A percentile compares a stretch with the other conserved stretches of the same genome.
Evolutionary conservation across 2,329 filamentous ascomycete genomes (phyloP).

Genomic region (Leptographium galeiforme): DNA sequence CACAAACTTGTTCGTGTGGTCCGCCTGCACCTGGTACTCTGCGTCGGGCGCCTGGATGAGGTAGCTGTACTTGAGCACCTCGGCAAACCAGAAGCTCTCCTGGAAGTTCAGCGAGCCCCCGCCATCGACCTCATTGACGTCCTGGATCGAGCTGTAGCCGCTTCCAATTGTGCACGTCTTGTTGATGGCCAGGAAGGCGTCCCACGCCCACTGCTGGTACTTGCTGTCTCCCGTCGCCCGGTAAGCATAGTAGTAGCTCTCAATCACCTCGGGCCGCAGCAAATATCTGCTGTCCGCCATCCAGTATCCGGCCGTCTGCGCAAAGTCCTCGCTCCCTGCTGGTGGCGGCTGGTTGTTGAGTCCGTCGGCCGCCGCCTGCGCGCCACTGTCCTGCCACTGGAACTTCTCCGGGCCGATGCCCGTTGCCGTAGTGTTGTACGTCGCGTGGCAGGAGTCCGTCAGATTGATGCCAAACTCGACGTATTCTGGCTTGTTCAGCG

Average conservation of each 20-base stretch:
- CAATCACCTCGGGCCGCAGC: slow-evolving; percentile 68
- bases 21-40: slow-evolving; percentile 32
- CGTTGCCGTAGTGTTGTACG: slow-evolving; percentile 55
- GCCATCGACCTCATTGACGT: slow-evolving; percentile 53
- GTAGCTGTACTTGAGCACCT: slow-evolving; percentile 76
- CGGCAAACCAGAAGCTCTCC: slow-evolving; percentile 81
- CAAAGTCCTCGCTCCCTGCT: slow-evolving; percentile 41
- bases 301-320: slow-evolving; percentile 56
- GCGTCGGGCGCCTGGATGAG: slow-evolving; percentile 54
- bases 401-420: slow-evolving; percentile 67
- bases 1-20: slow-evolving; percentile 32
- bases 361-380: slow-evolving; percentile 17
- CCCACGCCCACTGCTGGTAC: slow-evolving; percentile 79
- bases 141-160: slow-evolving; percentile 50
- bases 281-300: slow-evolving; percentile 48
- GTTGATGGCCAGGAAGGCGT: slow-evolving; percentile 58
- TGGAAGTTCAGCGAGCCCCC: slow-evolving; percentile 55
- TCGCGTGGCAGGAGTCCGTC: slow-evolving; percentile 59
- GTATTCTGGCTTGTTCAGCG: slow-evolving; percentile 52
- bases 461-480: slow-evolving; percentile 61
- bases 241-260: slow-evolving; percentile 80
- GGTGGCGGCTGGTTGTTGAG: slow-evolving; percentile 29
- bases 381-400: slow-evolving; percentile 39
- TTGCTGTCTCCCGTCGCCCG: slow-evolving; percentile 59
- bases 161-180: slow-evolving; percentile 46